These are phyloP conservation scores for Smithsoniella earleae DNA, from an alignment of 163 green algal species.

Conservation along the genomic window DNA sequence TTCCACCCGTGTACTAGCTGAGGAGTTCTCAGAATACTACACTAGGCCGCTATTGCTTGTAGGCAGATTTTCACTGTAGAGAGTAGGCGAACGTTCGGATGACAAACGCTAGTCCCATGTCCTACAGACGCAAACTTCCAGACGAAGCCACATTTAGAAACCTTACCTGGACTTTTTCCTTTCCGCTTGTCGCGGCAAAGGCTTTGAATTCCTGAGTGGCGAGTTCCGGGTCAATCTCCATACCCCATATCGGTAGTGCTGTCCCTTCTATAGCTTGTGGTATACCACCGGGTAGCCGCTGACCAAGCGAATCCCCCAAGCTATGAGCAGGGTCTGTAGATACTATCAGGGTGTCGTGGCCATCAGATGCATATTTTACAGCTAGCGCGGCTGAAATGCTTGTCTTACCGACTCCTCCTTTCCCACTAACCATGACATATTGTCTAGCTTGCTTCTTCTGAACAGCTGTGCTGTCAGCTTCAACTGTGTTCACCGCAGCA, in stretches of 20 bases:
- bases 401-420: slow-evolving; percentile 96
- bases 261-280: slow-evolving; percentile 80
- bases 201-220: slow-evolving; percentile 58
- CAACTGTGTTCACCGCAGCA: too few species aligned
- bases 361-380: slow-evolving; percentile 71
- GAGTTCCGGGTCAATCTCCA: slow-evolving; percentile 89
- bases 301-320: slow-evolving; percentile 83
- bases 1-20: not conserved
- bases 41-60: too few species aligned
- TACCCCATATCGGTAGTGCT: slow-evolving; percentile 83
- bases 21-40: not conserved
- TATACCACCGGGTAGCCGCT: slow-evolving; percentile 71
- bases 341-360: slow-evolving; percentile 82
- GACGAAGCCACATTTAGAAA: not conserved
- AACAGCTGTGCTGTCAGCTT: too few species aligned
- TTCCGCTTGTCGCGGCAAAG: slow-evolving; percentile 34
- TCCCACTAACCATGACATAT: slow-evolving; percentile 83
- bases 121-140: too few species aligned
- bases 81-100: too few species aligned
- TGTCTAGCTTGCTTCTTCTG: too few species aligned
- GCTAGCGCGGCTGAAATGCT: slow-evolving; percentile 80
- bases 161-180: slow-evolving; percentile 31
- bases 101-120: too few species aligned
- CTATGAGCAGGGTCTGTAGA: slow-evolving; percentile 94
- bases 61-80: too few species aligned